Evolutionary conservation across 352 stramenopile genomes (phyloP), one percentile per base, ranked within the genome.

Genomic region (Pythium aphanidermatum): DNA sequence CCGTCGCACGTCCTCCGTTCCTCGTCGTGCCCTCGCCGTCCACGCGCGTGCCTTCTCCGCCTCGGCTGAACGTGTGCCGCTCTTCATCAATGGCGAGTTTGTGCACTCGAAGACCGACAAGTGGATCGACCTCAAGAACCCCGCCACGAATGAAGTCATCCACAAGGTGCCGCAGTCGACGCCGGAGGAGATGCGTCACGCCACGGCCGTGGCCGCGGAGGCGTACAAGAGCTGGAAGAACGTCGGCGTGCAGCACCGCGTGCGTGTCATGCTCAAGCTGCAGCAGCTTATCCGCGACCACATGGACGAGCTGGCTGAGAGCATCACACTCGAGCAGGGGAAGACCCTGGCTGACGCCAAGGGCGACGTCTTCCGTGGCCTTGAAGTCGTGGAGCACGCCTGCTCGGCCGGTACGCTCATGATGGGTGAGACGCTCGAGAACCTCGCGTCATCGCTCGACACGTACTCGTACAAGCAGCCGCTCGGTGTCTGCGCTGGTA

Each of bases 341-440:
- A 98, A 98, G 62, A 98, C 92, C 0, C 54, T 97, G 14, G 70
- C 87, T 7, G 95, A 99, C 69, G 95, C 96, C 17, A 78, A 79
- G 41, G 96, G 95, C n/a, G 96, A 99, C 65, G 83, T 99, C 33
- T 98, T 98, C 75, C 86, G 95, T 32, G 96, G 95, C 17, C 70
- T 99, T n/a, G 70, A 88, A 52, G 74, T 93, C 36, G 73, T 92
- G 28, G 73, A 89, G 54, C 68, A 86, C 64, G 77, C 77, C 36
- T 91, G 81, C 44, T 81, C 75, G 30, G 74, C 79, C 10, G 75
- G 74, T 10, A 79, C 73, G 36, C 64, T 96, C 38, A 88, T 98
- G 73, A 91, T 98, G 86, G 95, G 95, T 35, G 94, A 99, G 69
- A 97, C 92, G n/a, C 55, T 93, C 11, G 82, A 90, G 50, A 96